A percentile compares a stretch with the other conserved stretches of the same genome.
Conservation (phyloP, 108 stramenopile genomes). For the Parietichytrium sp. region DNA sequence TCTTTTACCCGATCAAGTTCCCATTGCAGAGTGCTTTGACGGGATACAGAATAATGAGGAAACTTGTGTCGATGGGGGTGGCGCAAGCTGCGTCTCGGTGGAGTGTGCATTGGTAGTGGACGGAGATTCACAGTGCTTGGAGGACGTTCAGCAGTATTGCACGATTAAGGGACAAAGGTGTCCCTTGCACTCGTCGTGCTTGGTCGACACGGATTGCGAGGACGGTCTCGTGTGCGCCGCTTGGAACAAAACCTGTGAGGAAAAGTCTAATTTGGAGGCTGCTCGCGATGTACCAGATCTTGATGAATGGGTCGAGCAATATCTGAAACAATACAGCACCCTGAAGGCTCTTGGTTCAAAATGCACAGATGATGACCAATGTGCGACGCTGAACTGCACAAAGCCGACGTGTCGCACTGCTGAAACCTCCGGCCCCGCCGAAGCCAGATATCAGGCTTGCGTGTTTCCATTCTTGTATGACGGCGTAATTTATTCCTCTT, state of each 20-base stretch:
- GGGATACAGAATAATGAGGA: not conserved
- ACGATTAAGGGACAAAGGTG: not conserved
- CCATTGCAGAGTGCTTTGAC: not conserved
- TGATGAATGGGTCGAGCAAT: too few relatives aligned
- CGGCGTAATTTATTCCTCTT: not conserved
- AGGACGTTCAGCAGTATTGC: not conserved
- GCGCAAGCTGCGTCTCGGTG: not conserved
- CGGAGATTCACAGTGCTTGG: not conserved
- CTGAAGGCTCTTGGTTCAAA: not conserved
- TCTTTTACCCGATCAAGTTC: not conserved
- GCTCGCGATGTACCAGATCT: too few relatives aligned
- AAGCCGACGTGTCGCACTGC: not conserved
- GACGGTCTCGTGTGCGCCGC: not conserved
- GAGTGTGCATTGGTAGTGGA: not conserved
- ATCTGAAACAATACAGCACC: too few relatives aligned
- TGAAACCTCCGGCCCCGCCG: not conserved
- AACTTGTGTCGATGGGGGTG: constrained; percentile 10
- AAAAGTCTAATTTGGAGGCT: too few relatives aligned
- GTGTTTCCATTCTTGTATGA: not conserved
- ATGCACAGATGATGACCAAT: not conserved
- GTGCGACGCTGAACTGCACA: constrained; percentile 11
- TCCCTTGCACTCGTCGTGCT: not conserved
- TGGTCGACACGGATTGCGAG: not conserved
- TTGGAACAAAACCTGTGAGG: too few relatives aligned
- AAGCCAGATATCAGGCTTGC: not conserved